Evolutionary conservation across 768 basidiomycete species (phyloP).

Genomic region (Mycena albidolilacea): DNA sequence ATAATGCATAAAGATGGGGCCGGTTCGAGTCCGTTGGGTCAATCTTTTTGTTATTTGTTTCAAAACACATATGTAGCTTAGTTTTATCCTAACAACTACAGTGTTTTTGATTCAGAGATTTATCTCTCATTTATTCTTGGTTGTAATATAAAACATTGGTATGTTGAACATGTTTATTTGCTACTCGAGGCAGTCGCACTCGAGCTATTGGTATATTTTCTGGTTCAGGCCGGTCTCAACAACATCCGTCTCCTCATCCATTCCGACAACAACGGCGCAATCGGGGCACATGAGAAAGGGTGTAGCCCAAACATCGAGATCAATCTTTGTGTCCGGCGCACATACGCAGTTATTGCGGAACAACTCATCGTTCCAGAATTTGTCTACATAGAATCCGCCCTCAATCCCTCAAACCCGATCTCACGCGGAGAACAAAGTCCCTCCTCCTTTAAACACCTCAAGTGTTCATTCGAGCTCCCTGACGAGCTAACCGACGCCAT

Average conservation of each 20-base stretch:
- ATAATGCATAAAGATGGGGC: too few relatives aligned
- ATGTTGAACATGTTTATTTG: too few relatives aligned
- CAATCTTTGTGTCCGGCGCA: conserved; percentile 38
- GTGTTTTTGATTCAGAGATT: too few relatives aligned
- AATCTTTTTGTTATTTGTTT: too few relatives aligned
- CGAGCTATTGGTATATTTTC: conserved; percentile 7
- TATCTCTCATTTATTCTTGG: too few relatives aligned
- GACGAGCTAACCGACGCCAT: not conserved
- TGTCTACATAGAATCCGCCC: conserved; percentile 34
- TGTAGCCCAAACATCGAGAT: conserved; percentile 23
- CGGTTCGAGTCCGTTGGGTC: too few relatives aligned
- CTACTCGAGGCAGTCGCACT: too few relatives aligned
- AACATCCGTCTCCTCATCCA: conserved; percentile 19
- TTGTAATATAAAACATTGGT: too few relatives aligned
- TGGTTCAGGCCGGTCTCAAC: conserved; percentile 17
- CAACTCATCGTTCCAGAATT: conserved; percentile 28
- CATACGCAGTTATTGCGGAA: conserved; percentile 7
- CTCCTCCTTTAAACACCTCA: not conserved
- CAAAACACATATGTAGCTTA: too few relatives aligned
- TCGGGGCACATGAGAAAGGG: conserved; percentile 22
- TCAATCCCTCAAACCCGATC: conserved; percentile 41
- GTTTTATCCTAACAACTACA: too few relatives aligned
- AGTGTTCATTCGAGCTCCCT: conserved; percentile 25
- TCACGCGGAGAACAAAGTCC: conserved; percentile 39
- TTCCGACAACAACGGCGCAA: conserved; percentile 34